Base-by-base conservation (phyloP, 306 rosid species). In the Comarum palustre region DNA sequence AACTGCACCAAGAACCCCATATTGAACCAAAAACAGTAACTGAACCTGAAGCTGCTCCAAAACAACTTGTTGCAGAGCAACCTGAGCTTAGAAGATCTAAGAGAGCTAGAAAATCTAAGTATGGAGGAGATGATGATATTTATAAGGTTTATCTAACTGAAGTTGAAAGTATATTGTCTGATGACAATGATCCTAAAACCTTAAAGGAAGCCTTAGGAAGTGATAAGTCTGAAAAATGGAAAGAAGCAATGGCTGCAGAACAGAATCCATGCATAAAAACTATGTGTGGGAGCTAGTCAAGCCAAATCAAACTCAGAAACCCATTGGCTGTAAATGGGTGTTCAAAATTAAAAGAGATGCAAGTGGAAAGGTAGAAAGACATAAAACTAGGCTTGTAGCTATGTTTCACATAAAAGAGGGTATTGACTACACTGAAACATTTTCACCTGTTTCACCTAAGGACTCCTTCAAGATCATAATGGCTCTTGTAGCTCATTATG, bases 71-170 rank as follows among this genome's bases (percentile, higher is more conserved):
- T 34, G 36, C 4, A 34, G 36, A 34, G 36, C 36, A 34, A 34
- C 9, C 42, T 58, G 59, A 74, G 50, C 38, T 4, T 4, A 74
- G 64, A 13, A 74, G 32, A 63, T 63, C n/a, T 50, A 24, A 74
- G 4, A 74, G 4, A 45, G 16, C 39, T 55, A n/a, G 51, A n/a
- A 42, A 61, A 59, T 16, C 42, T 11, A 13, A 41, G 6, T 51
- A 52, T 27, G 19, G 68, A 10, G 55, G 41, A 1, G 24, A 55
- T 27, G 46, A 43, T 16, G 20, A 55, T 1, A 39, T 8, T 10
- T 24, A 19, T 8, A 22, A 4, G 1, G 36, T 48, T 22, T 39
- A 10, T 34, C 36, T 34, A 34, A 34, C 36, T 36, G 1, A 27
- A 3, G 16, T 45, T 34, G 57, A 57, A 58, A 14, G 45, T n/a